Percentiles rank a stretch among this genome's conserved stretches.
Evolutionary conservation across 768 basidiomycete genomes (phyloP).

Genomic region (Tremella fuciformis): DNA sequence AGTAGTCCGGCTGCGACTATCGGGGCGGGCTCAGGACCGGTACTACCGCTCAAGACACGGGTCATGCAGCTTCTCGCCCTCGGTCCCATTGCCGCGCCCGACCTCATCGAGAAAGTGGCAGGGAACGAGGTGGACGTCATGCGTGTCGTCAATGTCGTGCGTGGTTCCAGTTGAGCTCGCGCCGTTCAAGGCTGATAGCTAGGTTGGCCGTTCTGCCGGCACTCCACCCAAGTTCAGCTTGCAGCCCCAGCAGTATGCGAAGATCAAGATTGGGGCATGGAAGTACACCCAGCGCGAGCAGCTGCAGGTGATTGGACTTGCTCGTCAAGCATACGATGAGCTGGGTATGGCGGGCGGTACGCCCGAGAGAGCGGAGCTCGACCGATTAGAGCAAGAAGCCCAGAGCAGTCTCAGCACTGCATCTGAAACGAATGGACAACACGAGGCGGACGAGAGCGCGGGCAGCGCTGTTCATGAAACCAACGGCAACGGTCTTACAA

Average conservation of each 20-base stretch:
- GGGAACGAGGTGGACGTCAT: slow-evolving; percentile 39
- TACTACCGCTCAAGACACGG: slow-evolving; percentile 44
- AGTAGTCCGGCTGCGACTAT: slow-evolving; percentile 16
- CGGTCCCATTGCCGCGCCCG: slow-evolving; percentile 28
- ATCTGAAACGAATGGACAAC: not conserved
- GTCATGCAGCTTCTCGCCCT: slow-evolving; percentile 44
- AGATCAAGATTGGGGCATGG: slow-evolving; percentile 41
- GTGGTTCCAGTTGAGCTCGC: slow-evolving; percentile 10
- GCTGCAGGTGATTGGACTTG: slow-evolving; percentile 22
- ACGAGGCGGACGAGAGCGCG: not conserved
- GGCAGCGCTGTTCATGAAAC: not conserved
- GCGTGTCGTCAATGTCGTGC: slow-evolving; percentile 41
- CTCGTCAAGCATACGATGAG: slow-evolving; percentile 39
- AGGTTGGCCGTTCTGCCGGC: slow-evolving; percentile 30
- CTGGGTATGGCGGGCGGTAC: slow-evolving; percentile 31
- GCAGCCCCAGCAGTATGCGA: slow-evolving; percentile 37
- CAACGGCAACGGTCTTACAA: not conserved
- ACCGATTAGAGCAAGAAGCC: slow-evolving; percentile 6
- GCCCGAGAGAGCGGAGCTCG: slow-evolving; percentile 37
- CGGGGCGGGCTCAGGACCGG: slow-evolving; percentile 10
- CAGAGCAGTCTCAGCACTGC: not conserved
- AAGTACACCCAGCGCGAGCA: slow-evolving; percentile 39
- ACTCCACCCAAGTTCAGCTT: slow-evolving; percentile 29
- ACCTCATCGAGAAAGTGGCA: slow-evolving; percentile 33
- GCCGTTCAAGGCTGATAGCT: not conserved